These are phyloP conservation scores for Termitomyces sp. DNA, from an alignment of 768 basidiomycete genomes.

Conservation along the genomic window DNA sequence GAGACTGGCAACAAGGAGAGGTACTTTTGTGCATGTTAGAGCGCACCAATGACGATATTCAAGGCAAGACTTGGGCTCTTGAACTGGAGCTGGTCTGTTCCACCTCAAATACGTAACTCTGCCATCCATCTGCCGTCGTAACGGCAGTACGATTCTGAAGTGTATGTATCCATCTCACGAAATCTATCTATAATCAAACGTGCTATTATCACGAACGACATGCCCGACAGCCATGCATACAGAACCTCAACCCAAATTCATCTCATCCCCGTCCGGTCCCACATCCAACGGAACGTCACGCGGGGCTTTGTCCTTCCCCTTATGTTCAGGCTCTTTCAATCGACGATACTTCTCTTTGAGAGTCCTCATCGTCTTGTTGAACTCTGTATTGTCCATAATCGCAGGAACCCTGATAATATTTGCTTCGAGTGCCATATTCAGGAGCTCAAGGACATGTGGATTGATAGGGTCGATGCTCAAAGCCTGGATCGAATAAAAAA, in stretches of 20 bases:
- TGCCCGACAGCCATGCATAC: neutral
- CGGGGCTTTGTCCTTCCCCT: constrained; percentile 18
- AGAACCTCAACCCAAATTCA: constrained; percentile 21
- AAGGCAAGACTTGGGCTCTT: constrained; percentile 81
- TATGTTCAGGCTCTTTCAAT: constrained; percentile 16
- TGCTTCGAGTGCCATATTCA: constrained; percentile 75
- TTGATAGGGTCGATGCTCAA: constrained; percentile 82
- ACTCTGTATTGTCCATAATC: constrained; percentile 17
- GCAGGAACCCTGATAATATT: constrained; percentile 18
- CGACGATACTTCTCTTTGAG: constrained; percentile 28
- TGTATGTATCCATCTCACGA: neutral
- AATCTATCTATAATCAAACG: neutral
- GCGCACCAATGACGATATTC: neutral
- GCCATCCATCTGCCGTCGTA: too few relatives aligned
- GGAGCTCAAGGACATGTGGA: constrained; percentile 70
- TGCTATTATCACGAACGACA: neutral
- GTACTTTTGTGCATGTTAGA: neutral
- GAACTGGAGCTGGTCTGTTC: too few relatives aligned
- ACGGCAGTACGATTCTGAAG: too few relatives aligned
- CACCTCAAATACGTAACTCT: too few relatives aligned
- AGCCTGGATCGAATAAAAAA: constrained; percentile 36
- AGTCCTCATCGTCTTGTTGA: constrained; percentile 22
- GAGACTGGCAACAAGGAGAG: constrained; percentile 77
- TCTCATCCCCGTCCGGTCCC: constrained; percentile 18
- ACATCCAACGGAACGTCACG: constrained; percentile 14